Percentiles rank a stretch among this genome's conserved stretches.
Evolutionary conservation across 768 basidiomycete species (phyloP).

Genomic region (Lentinula sp.): DNA sequence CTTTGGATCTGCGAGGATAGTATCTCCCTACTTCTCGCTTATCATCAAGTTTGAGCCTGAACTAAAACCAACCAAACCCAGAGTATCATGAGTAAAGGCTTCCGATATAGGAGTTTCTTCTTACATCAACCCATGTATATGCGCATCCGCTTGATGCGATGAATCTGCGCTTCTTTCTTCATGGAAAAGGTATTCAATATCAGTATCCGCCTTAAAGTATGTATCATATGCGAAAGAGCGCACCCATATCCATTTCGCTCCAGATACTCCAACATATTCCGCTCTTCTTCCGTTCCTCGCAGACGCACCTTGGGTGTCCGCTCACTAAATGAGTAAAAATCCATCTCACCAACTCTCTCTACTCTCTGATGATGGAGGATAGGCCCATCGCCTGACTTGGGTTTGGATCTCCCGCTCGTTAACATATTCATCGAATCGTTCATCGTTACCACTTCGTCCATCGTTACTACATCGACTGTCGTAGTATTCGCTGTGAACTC

Average conservation of each 20-base stretch:
- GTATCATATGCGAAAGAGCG: not conserved
- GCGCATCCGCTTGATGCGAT: conserved; percentile 1
- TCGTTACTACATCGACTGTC: not conserved
- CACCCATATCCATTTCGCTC: not conserved
- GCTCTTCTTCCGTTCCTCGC: not conserved
- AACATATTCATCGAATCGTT: not conserved
- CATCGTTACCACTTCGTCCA: not conserved
- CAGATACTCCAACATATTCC: not conserved
- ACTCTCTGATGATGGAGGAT: not conserved
- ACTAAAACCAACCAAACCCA: not conserved
- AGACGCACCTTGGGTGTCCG: not conserved
- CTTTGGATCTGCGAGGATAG: not conserved
- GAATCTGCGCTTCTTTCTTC: conserved; percentile 3
- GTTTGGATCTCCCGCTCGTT: not conserved
- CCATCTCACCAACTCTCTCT: not conserved
- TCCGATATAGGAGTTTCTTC: not conserved
- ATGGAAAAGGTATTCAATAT: not conserved
- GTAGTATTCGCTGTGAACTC: not conserved
- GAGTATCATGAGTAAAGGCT: not conserved
- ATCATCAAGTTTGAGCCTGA: not conserved
- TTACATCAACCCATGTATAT: conserved; percentile 3
- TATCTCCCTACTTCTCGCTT: not conserved
- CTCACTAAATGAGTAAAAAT: conserved; percentile 2
- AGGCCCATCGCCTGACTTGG: not conserved
- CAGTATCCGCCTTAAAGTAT: not conserved